A percentile compares a stretch with the other conserved stretches of the same genome.
Evolutionary conservation across 305 asterid species (phyloP).

Genomic region (Solanum hybrid): DNA sequence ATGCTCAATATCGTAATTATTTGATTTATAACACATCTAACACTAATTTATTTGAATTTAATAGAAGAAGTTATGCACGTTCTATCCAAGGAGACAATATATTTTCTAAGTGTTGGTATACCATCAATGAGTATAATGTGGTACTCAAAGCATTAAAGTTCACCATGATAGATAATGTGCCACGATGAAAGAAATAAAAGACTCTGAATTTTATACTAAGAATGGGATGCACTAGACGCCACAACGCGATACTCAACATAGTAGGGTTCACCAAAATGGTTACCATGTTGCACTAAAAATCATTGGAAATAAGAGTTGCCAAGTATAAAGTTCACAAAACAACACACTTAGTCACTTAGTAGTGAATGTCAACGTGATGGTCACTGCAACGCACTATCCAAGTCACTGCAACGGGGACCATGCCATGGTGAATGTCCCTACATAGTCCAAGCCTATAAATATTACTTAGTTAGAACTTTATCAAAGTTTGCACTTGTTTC

Average conservation of each 20-base stretch:
- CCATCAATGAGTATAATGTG: background rate
- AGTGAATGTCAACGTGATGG: background rate
- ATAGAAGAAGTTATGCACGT: background rate
- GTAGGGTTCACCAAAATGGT: background rate
- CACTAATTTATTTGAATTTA: background rate
- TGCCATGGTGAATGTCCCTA: background rate
- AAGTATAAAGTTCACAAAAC: background rate
- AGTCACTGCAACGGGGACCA: background rate
- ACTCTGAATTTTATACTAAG: too few species aligned
- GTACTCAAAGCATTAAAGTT: too few species aligned
- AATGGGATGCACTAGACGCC: too few species aligned
- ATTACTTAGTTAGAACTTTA: background rate
- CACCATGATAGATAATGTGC: background rate
- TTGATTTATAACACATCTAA: background rate
- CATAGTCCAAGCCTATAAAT: background rate
- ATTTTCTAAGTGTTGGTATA: background rate
- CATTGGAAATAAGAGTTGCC: background rate
- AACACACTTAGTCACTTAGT: background rate
- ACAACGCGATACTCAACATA: background rate
- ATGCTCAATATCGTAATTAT: background rate
- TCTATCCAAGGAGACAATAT: background rate
- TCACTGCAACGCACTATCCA: background rate
- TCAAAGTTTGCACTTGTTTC: background rate
- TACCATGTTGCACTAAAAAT: too few species aligned
- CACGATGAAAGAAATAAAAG: too few species aligned